Conservation (phyloP, 1,139 yeast species). For the Arxiozyma telluris region DNA sequence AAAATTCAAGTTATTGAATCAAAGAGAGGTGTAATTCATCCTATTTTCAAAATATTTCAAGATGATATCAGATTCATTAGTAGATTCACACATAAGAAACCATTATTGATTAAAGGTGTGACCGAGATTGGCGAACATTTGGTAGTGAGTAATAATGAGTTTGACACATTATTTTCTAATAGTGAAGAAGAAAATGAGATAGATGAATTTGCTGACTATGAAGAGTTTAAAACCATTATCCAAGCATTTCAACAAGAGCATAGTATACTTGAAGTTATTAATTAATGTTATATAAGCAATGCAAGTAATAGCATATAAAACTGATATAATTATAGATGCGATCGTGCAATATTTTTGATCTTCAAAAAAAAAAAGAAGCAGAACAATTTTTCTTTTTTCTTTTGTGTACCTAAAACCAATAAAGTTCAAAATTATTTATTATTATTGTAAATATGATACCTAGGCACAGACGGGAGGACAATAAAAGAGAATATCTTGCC, state of each 20-base stretch:
- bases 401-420: too few relatives aligned
- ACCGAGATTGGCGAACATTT: conserved; percentile 8
- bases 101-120: conserved; percentile 15
- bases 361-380: too few relatives aligned
- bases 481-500: too few relatives aligned
- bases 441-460: too few relatives aligned
- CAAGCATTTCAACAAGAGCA: conserved; percentile 19
- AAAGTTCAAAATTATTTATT: too few relatives aligned
- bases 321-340: neutral
- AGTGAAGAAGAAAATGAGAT: conserved; percentile 10
- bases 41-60: conserved; percentile 23
- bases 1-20: conserved; percentile 18
- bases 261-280: conserved; percentile 11
- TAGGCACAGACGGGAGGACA: too few relatives aligned
- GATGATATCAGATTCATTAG: conserved; percentile 21
- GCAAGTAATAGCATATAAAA: neutral
- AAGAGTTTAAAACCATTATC: conserved; percentile 16
- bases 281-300: neutral
- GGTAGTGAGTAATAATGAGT: neutral
- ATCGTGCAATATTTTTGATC: conserved; percentile 42
- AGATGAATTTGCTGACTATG: conserved; percentile 8
- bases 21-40: conserved; percentile 17
- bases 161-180: neutral
- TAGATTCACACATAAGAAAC: conserved; percentile 12
- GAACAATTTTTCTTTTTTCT: too few relatives aligned